These are phyloP conservation scores for Lophiotrema nucula DNA, from an alignment of 495 filamentous ascomycete genomes.

Conservation along the genomic window DNA sequence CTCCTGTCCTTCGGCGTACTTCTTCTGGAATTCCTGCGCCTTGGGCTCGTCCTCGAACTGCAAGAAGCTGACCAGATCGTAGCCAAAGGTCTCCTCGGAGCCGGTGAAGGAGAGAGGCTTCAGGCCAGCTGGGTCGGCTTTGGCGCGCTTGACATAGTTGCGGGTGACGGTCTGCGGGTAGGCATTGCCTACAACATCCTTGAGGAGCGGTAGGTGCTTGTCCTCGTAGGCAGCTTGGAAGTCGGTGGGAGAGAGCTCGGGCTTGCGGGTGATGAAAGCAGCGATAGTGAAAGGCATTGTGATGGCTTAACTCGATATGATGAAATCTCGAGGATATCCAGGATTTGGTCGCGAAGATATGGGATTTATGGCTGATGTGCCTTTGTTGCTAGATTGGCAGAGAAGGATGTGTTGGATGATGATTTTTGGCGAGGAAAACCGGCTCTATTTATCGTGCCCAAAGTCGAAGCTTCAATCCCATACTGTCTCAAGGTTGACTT, in stretches of 20 bases:
- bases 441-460: no score
- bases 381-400: no score
- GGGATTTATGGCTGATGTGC: no score
- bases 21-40: constrained; percentile 1
- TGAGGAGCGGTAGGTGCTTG: background rate
- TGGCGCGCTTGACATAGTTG: constrained; percentile 3
- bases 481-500: no score
- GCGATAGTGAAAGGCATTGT: constrained; percentile 13
- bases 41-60: background rate
- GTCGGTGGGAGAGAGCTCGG: constrained; percentile 5
- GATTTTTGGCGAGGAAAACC: no score
- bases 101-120: constrained; percentile 1
- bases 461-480: no score
- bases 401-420: no score
- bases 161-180: background rate
- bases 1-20: constrained; percentile 9
- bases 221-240: constrained; percentile 4
- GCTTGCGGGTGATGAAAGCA: constrained; percentile 5
- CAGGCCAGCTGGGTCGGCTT: constrained; percentile 3
- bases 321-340: no score
- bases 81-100: constrained; percentile 2
- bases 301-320: no score
- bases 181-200: background rate
- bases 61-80: constrained; percentile 14
- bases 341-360: no score